A percentile compares a stretch with the other conserved stretches of the same genome.
phyloP scores from a whole-genome alignment of 192 early-diverging fungal genomes.

The Chytriomyces confervae region DNA sequence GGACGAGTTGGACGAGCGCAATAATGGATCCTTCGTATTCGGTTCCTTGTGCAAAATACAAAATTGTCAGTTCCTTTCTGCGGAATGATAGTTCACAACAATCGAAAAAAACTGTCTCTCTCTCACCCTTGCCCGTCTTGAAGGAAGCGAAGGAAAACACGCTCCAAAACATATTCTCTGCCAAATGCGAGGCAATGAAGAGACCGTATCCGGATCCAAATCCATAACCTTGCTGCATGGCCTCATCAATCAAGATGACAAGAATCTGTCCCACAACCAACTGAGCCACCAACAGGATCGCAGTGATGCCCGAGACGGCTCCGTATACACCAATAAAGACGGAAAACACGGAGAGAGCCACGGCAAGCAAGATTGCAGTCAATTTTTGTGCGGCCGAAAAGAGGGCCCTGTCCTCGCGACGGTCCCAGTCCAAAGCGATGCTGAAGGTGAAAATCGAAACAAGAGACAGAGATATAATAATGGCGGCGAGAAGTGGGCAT shows the following conservation, averaged over 20 bases:
- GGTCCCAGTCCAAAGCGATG: neutral
- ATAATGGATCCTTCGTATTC: conserved; percentile 95
- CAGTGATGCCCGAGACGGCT: conserved; percentile 21
- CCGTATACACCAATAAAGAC: conserved; percentile 67
- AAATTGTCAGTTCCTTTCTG: conserved; percentile 65
- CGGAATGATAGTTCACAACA: too few species aligned
- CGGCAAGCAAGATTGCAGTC: neutral
- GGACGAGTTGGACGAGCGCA: conserved; percentile 82
- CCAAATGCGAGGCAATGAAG: conserved; percentile 94
- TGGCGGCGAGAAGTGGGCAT: too few species aligned
- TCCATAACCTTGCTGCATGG: conserved; percentile 95
- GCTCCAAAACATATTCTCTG: conserved; percentile 94
- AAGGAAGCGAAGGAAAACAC: conserved; percentile 86
- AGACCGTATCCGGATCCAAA: conserved; percentile 90
- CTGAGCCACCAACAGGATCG: conserved; percentile 87
- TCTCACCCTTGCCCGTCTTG: conserved; percentile 82
- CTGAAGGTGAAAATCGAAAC: neutral
- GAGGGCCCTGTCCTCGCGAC: conserved; percentile 63
- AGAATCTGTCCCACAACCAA: conserved; percentile 86
- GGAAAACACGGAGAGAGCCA: neutral
- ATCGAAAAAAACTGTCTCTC: neutral
- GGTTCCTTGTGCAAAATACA: conserved; percentile 46
- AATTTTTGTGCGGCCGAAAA: neutral
- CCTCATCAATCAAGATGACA: conserved; percentile 88
- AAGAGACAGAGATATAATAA: too few species aligned